These are phyloP conservation scores for Dispira parvispora DNA, from an alignment of 192 early-diverging fungal genomes.

Conservation along the genomic window DNA sequence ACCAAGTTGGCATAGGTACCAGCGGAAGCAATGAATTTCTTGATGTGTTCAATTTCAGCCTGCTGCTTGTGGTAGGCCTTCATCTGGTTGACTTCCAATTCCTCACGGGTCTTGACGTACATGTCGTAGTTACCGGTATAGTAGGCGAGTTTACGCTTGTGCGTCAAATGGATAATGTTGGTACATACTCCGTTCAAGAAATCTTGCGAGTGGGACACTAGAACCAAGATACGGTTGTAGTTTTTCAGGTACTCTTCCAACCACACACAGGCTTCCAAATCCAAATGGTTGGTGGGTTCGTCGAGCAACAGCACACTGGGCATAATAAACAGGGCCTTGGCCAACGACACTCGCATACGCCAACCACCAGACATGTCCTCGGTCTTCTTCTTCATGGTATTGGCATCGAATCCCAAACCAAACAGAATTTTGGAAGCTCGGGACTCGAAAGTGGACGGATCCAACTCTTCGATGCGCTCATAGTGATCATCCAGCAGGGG, in stretches of 20 bases:
- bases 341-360: slow-evolving; percentile 97
- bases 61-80: slow-evolving; percentile 99
- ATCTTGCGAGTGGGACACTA: slow-evolving; percentile 91
- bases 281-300: slow-evolving; percentile 87
- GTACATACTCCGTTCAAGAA: slow-evolving; percentile 91
- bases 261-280: slow-evolving; percentile 80
- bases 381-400: slow-evolving; percentile 80
- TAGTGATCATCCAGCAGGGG: slow-evolving; percentile 83
- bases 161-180: slow-evolving; percentile 86
- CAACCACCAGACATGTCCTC: slow-evolving; percentile 99
- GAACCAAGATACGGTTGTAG: slow-evolving; percentile 70
- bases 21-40: slow-evolving; percentile 94
- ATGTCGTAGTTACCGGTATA: slow-evolving; percentile 97
- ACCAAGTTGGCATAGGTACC: slow-evolving; percentile 99
- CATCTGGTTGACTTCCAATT: slow-evolving; percentile 96
- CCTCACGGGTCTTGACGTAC: slow-evolving; percentile 86
- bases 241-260: slow-evolving; percentile 62
- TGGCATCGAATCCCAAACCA: slow-evolving; percentile 84
- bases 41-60: slow-evolving; percentile 97
- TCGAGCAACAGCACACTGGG: slow-evolving; percentile 84
- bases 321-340: slow-evolving; percentile 86
- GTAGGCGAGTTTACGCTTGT: slow-evolving; percentile 79
- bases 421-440: slow-evolving; percentile 78
- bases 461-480: slow-evolving; percentile 89
- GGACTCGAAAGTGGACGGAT: slow-evolving; percentile 84